Evolutionary conservation across 2,329 filamentous ascomycete genomes (phyloP).

Genomic region (Chlorencoelia australis): DNA sequence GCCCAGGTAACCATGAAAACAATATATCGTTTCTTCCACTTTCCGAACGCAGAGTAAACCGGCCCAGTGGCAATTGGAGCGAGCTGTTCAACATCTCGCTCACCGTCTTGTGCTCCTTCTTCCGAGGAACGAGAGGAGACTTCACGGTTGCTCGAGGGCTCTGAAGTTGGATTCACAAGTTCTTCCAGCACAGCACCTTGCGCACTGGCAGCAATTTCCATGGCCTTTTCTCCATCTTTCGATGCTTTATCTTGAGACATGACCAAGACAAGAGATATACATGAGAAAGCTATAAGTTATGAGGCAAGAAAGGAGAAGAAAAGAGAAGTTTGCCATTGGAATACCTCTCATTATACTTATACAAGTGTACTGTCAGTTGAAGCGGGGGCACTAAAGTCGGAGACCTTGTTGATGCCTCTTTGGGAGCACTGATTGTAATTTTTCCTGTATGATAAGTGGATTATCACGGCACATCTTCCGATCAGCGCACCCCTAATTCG

Average conservation of each 20-base stretch:
- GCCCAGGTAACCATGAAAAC: conserved; percentile 41
- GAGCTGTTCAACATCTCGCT: conserved; percentile 22
- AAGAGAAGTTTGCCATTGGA: too few relatives aligned
- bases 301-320: too few relatives aligned
- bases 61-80: conserved; percentile 20
- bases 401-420: too few relatives aligned
- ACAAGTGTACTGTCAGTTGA: too few relatives aligned
- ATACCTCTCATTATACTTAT: too few relatives aligned
- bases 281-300: conserved; percentile 10
- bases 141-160: background rate
- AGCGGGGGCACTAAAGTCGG: too few relatives aligned
- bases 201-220: conserved; percentile 10
- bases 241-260: conserved; percentile 16
- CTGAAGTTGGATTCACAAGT: conserved; percentile 1
- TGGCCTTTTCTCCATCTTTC: conserved; percentile 15
- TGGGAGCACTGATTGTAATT: too few relatives aligned
- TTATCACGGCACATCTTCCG: too few relatives aligned
- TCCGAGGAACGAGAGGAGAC: conserved; percentile 9
- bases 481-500: too few relatives aligned
- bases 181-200: conserved; percentile 12
- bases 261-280: conserved; percentile 6
- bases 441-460: too few relatives aligned
- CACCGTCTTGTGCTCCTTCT: conserved; percentile 13
- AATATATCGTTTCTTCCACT: conserved; percentile 39
- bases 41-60: conserved; percentile 24